phyloP scores from a whole-genome alignment of 1,139 yeast species.

The Scheffersomyces lignicola region DNA sequence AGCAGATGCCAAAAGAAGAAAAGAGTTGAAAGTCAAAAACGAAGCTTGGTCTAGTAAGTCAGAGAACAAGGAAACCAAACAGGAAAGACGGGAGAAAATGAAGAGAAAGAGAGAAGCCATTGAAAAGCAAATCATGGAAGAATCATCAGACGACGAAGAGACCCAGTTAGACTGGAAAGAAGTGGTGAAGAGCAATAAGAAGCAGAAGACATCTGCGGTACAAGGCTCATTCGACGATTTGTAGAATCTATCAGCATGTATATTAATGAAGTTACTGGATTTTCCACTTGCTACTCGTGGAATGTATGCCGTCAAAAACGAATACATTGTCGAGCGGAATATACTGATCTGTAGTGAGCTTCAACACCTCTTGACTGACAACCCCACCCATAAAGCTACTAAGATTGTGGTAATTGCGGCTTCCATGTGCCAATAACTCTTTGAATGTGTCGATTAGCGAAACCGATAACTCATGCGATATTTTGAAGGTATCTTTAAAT shows the following conservation, averaged over 20 bases:
- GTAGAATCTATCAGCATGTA: conserved; percentile 22
- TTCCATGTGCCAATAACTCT: conserved; percentile 32
- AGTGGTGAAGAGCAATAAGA: conserved; percentile 63
- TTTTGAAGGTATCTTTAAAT: conserved; percentile 15
- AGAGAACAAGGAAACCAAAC: conserved; percentile 62
- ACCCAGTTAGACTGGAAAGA: conserved; percentile 86
- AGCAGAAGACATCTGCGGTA: conserved; percentile 44
- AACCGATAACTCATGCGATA: conserved; percentile 13
- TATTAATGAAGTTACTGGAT: conserved; percentile 16
- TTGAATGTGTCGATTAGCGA: conserved; percentile 18
- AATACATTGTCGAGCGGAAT: conserved; percentile 67
- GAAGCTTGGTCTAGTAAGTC: conserved; percentile 79
- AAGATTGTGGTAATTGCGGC: conserved; percentile 34
- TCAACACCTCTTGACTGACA: conserved; percentile 73
- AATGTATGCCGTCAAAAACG: conserved; percentile 65
- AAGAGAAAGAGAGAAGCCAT: conserved; percentile 63
- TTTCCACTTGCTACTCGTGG: conserved; percentile 53
- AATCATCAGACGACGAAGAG: conserved; percentile 53
- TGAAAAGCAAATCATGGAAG: conserved; percentile 54
- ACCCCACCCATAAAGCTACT: conserved; percentile 69
- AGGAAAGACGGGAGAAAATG: conserved; percentile 63
- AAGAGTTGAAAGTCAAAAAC: conserved; percentile 52
- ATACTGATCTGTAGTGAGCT: conserved; percentile 68
- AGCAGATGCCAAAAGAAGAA: conserved; percentile 48
- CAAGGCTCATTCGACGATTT: conserved; percentile 76